Evolutionary conservation across 2,329 filamentous ascomycete genomes (phyloP).

Genomic region (Pestalotiopsis sp.): DNA sequence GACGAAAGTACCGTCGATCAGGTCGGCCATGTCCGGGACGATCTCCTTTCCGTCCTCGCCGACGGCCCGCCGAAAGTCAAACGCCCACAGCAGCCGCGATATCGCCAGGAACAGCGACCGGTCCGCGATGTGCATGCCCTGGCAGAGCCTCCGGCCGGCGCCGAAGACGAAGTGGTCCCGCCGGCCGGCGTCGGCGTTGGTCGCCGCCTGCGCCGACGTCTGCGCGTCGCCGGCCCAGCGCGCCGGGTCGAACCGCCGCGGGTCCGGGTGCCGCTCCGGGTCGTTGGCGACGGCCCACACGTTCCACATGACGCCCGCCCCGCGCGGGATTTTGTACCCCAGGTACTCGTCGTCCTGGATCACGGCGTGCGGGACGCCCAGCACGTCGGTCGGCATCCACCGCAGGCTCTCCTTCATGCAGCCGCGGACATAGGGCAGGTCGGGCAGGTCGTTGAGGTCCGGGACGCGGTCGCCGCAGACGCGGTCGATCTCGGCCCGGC

Average conservation of each 20-base stretch:
- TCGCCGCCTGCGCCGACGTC: constrained; percentile 27
- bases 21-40: constrained; percentile 12
- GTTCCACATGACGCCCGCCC: constrained; percentile 32
- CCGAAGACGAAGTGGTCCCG: constrained; percentile 58
- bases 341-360: constrained; percentile 43
- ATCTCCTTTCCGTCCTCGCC: constrained; percentile 15
- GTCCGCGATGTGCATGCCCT: constrained; percentile 56
- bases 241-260: constrained; percentile 41
- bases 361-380: constrained; percentile 46
- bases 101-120: constrained; percentile 48
- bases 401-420: constrained; percentile 58
- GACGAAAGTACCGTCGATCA: constrained; percentile 16
- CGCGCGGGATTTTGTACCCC: constrained; percentile 46
- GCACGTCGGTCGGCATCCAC: constrained; percentile 43
- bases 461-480: constrained; percentile 54
- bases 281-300: constrained; percentile 51
- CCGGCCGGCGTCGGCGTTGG: constrained; percentile 38
- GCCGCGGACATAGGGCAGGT: constrained; percentile 53
- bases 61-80: constrained; percentile 31
- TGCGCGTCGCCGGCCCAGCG: constrained; percentile 22
- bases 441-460: constrained; percentile 45
- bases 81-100: constrained; percentile 49
- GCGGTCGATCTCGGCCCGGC: constrained; percentile 56
- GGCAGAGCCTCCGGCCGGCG: constrained; percentile 57
- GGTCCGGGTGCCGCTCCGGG: constrained; percentile 36